Conservation (phyloP, 2,329 filamentous ascomycete genomes). For the Fusarium heterosporum region DNA sequence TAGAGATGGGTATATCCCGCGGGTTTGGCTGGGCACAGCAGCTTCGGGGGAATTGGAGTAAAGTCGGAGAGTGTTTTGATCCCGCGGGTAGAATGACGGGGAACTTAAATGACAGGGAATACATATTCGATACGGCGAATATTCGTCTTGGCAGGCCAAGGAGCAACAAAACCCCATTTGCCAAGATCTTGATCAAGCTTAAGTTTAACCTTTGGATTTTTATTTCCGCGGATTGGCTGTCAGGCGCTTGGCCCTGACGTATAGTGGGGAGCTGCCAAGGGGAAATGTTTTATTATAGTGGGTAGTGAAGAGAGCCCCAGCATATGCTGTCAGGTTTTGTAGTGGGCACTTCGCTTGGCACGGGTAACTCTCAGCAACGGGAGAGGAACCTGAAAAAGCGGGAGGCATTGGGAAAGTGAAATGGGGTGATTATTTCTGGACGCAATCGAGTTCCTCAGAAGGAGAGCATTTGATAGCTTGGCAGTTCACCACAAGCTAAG, state of each 20-base stretch:
- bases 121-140: neutral
- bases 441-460: neutral
- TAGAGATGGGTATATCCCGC: neutral
- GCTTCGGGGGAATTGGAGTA: neutral
- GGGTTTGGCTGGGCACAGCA: conserved; percentile 4
- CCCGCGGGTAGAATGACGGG: conserved; percentile 15
- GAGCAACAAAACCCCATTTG: neutral
- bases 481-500: neutral
- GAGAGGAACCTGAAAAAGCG: neutral
- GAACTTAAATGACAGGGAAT: neutral
- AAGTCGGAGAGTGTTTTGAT: neutral
- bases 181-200: conserved; percentile 8
- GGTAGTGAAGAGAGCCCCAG: neutral
- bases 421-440: neutral
- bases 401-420: neutral
- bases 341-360: conserved; percentile 1
- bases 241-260: neutral
- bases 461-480: neutral
- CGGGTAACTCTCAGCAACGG: neutral
- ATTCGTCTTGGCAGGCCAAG: neutral
- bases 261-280: neutral
- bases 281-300: neutral
- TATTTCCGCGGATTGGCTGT: neutral
- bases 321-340: neutral
- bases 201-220: neutral